Evolutionary conservation across 2,329 filamentous ascomycete species (phyloP).

Genomic region (Fusarium clavum): DNA sequence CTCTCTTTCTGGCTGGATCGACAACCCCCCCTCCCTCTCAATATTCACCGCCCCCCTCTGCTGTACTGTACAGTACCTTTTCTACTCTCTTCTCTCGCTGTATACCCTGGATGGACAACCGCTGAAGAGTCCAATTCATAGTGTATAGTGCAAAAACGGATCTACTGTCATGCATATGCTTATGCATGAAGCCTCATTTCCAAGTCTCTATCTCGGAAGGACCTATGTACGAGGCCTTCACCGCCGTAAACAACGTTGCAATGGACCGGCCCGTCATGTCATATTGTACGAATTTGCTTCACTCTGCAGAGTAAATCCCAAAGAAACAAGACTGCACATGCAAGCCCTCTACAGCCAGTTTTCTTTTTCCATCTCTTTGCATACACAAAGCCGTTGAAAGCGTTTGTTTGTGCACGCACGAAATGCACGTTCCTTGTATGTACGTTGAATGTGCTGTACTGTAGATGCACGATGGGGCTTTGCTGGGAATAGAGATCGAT

Average conservation of each 20-base stretch:
- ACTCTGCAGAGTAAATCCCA: background rate
- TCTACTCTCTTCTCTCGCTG: slow-evolving; percentile 14
- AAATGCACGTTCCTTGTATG: slow-evolving; percentile 33
- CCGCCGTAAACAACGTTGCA: slow-evolving; percentile 27
- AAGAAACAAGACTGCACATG: slow-evolving; percentile 23
- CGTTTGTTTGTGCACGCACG: slow-evolving; percentile 12
- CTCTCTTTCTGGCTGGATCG: slow-evolving; percentile 34
- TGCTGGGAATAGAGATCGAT: slow-evolving; percentile 31
- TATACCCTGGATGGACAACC: background rate
- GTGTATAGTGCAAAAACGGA: slow-evolving; percentile 10
- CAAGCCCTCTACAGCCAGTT: slow-evolving; percentile 15
- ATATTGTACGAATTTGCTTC: background rate
- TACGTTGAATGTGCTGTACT: slow-evolving; percentile 9
- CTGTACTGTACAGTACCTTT: background rate
- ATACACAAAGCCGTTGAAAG: slow-evolving; percentile 35
- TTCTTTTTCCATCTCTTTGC: slow-evolving; percentile 3
- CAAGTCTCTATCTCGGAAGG: slow-evolving; percentile 2
- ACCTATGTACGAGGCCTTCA: slow-evolving; percentile 30
- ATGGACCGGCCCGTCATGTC: slow-evolving; percentile 7
- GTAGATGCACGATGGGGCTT: slow-evolving; percentile 41
- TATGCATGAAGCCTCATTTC: slow-evolving; percentile 34
- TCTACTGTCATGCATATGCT: slow-evolving; percentile 14
- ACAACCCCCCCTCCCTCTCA: slow-evolving; percentile 18
- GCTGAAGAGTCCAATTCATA: slow-evolving; percentile 11
- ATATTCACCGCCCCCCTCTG: slow-evolving; percentile 25